Conservation (phyloP, 2,329 filamentous ascomycete genomes). For the Cylindrodendrum hubeiense region DNA sequence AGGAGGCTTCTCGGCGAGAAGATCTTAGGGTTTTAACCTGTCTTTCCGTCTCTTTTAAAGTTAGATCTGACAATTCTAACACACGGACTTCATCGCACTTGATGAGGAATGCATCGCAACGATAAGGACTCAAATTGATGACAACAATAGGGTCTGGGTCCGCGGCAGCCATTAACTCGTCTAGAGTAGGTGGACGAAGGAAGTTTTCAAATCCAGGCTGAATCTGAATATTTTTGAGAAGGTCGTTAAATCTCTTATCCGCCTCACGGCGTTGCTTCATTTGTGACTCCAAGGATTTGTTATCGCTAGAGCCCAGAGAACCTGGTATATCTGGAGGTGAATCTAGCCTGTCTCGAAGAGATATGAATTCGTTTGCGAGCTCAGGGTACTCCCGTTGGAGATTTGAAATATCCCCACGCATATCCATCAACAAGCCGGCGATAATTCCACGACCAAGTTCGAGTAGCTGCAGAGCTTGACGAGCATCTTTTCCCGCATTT, state of each 20-base stretch:
- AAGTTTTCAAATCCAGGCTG: background rate
- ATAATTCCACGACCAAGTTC: constrained; percentile 14
- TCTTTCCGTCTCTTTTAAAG: too few relatives aligned
- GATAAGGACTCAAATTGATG: background rate
- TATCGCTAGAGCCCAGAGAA: background rate
- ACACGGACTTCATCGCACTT: background rate
- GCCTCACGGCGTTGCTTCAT: too few relatives aligned
- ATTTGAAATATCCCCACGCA: constrained; percentile 4
- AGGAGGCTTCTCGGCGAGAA: too few relatives aligned
- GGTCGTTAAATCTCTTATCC: background rate
- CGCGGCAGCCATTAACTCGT: constrained; percentile 1
- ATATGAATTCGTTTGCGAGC: background rate
- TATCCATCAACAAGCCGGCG: background rate
- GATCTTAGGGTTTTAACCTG: too few relatives aligned
- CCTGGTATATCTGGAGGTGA: background rate
- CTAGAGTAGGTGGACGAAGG: background rate
- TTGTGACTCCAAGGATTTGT: background rate
- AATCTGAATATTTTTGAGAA: background rate
- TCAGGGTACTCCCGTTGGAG: background rate
- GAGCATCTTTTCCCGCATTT: background rate
- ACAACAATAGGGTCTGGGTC: constrained; percentile 5
- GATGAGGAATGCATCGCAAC: constrained; percentile 11
- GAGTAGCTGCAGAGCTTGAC: background rate
- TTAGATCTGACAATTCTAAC: background rate
- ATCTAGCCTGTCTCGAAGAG: constrained; percentile 1